Evolutionary conservation across 345 rosid genomes (phyloP), one percentile per base, ranked within the genome.

Genomic region (Arabis hirsuta): DNA sequence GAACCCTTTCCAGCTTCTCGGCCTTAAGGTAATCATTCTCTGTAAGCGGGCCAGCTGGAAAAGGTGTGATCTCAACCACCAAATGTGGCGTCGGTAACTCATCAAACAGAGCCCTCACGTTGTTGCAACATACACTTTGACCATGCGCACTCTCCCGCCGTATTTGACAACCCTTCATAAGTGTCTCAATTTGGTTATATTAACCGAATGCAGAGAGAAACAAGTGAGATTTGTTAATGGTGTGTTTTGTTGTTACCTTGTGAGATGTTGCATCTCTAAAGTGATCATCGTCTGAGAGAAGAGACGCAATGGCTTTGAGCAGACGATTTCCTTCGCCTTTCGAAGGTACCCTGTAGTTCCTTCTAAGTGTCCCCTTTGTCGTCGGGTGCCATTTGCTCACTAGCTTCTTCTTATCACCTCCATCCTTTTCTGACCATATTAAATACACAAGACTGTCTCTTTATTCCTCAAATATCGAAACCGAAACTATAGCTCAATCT

Each of bases 301-400:
- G 84, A 48, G 96, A 82, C 0, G 96, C 89, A 75, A 94, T 80
- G n/a, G 90, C 87, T 83, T 78, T 89, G 14, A 94, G 98, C 16
- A 91, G 88, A 59, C 88, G 90, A 50, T 83, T 79, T 50, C 96
- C 96, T 82, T 91, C 95, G 1, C 89, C 76, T 84, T 87, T 88
- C 41, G 97, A 94, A 64, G 95, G 95, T 38, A 94, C 82, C 78
- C 95, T 84, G 77, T 91, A 91, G 81, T 91, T 91, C 74, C 98
- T 80, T 79, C 67, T 85, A 14, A 94, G 96, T 19, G 96, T 89
- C 14, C 98, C 97, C 67, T 94, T 90, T 5, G 92, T 89, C 47
- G 97, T 94, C 0, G 92, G 96, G 80, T 89, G 96, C 98, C 98
- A 94, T 85, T 89, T 90, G 82, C 96, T 94, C 69, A 87, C 95